Evolutionary conservation across 768 basidiomycete genomes (phyloP).

Genomic region (Suillus brevipes): DNA sequence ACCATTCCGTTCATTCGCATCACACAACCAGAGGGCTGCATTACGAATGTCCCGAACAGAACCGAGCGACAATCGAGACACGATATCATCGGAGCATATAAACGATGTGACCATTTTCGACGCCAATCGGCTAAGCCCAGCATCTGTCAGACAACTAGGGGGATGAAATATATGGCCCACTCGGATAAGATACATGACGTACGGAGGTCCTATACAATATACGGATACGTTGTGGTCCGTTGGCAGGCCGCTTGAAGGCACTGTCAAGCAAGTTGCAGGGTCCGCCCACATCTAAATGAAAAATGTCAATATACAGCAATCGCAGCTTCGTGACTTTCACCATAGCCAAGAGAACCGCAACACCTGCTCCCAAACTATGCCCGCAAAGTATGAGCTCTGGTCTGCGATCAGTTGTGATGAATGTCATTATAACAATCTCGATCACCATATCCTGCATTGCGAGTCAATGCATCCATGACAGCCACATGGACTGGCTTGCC

Average conservation of each 20-base stretch:
- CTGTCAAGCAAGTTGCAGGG: conserved; percentile 70
- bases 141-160: conserved; percentile 60
- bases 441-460: conserved; percentile 71
- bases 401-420: conserved; percentile 3
- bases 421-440: neutral
- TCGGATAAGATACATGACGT: conserved; percentile 27
- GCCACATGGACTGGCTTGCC: conserved; percentile 79
- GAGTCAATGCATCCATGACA: conserved; percentile 64
- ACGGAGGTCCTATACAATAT: conserved; percentile 83
- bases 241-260: conserved; percentile 69
- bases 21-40: conserved; percentile 78
- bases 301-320: neutral
- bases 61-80: conserved; percentile 76
- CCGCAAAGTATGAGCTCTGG: conserved; percentile 76
- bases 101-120: conserved; percentile 71
- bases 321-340: conserved; percentile 38
- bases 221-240: conserved; percentile 64
- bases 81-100: conserved; percentile 80
- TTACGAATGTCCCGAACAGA: conserved; percentile 74
- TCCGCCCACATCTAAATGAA: conserved; percentile 78
- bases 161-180: neutral
- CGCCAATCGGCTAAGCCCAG: conserved; percentile 57
- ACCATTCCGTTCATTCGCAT: conserved; percentile 51
- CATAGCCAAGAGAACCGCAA: conserved; percentile 72
- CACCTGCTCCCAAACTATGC: conserved; percentile 83